phyloP scores from a whole-genome alignment of 2,329 filamentous ascomycete genomes.

The Sporothrix humicola region DNA sequence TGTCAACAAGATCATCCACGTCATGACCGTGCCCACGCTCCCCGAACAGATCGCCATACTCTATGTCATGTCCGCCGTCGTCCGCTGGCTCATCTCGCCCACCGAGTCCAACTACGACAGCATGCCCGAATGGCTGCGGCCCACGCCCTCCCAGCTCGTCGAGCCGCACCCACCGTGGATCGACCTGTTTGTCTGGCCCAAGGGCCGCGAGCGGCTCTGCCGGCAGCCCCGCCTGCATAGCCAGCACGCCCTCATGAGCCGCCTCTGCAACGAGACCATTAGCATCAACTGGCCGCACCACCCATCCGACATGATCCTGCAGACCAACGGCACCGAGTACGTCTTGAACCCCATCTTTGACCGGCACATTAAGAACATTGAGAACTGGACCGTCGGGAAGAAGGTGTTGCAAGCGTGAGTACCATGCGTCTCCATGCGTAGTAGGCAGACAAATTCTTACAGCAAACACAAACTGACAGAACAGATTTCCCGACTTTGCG shows the following conservation, averaged over 20 bases:
- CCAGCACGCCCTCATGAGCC: conserved; percentile 10
- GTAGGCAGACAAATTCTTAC: background rate
- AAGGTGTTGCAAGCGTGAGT: conserved; percentile 16
- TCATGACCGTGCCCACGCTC: conserved; percentile 24
- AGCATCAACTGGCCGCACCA: conserved; percentile 30
- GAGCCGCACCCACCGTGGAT: conserved; percentile 32
- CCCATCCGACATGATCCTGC: conserved; percentile 21
- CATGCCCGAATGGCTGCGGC: conserved; percentile 39
- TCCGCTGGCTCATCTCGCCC: conserved; percentile 28
- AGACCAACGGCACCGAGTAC: conserved; percentile 24
- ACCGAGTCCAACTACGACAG: conserved; percentile 27
- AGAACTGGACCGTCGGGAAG: conserved; percentile 23
- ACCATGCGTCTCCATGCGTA: background rate
- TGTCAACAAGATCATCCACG: conserved; percentile 26
- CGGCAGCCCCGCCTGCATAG: background rate
- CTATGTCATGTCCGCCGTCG: conserved; percentile 22
- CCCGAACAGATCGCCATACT: conserved; percentile 28
- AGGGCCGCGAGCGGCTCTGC: conserved; percentile 30
- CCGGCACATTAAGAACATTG: conserved; percentile 20
- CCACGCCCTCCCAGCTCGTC: conserved; percentile 38
- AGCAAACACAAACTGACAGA: background rate
- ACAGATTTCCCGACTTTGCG: conserved; percentile 6
- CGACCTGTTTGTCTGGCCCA: conserved; percentile 32
- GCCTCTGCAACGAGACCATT: conserved; percentile 23
- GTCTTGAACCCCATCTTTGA: conserved; percentile 22